Percentiles rank a stretch among this genome's conserved stretches.
These are phyloP conservation scores for Blastocystis sp. DNA, from an alignment of 352 stramenopile species.

Conservation along the genomic window DNA sequence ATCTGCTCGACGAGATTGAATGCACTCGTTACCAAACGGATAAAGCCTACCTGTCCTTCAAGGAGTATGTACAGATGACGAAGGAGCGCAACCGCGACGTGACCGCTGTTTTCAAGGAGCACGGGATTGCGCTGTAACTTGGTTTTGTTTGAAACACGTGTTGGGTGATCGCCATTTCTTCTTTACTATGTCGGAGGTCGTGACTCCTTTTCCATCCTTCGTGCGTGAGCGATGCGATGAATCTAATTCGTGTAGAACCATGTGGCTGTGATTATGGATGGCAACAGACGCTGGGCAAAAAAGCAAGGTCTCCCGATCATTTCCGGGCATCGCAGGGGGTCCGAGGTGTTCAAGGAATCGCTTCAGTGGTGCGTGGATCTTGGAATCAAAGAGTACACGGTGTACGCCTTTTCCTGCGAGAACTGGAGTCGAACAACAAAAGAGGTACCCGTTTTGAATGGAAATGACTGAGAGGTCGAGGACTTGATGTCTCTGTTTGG, in stretches of 20 bases:
- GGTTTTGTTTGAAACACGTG: slow-evolving; percentile 54
- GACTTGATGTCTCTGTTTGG: slow-evolving; percentile 70
- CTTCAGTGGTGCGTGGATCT: slow-evolving; percentile 83
- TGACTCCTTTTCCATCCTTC: neutral
- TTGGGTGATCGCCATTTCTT: neutral
- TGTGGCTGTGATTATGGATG: slow-evolving; percentile 94
- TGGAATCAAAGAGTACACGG: slow-evolving; percentile 86
- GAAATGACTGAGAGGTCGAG: slow-evolving; percentile 5
- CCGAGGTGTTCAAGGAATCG: slow-evolving; percentile 86
- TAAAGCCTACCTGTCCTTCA: slow-evolving; percentile 48
- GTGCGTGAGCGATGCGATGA: neutral
- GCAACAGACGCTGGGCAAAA: slow-evolving; percentile 90
- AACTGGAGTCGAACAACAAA: slow-evolving; percentile 89
- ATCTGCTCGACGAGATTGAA: slow-evolving; percentile 62
- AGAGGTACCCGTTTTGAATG: slow-evolving; percentile 81
- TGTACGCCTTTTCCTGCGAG: slow-evolving; percentile 94
- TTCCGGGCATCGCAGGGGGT: slow-evolving; percentile 87
- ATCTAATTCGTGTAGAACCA: slow-evolving; percentile 78
- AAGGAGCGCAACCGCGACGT: slow-evolving; percentile 65
- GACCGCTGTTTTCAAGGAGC: slow-evolving; percentile 32
- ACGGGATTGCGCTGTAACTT: slow-evolving; percentile 47
- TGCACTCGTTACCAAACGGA: slow-evolving; percentile 65
- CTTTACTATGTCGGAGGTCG: neutral
- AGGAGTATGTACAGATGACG: slow-evolving; percentile 73
- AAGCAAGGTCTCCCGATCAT: slow-evolving; percentile 78